Conservation (phyloP, 2,329 filamentous ascomycete species). For the Aaosphaeria arxii region DNA sequence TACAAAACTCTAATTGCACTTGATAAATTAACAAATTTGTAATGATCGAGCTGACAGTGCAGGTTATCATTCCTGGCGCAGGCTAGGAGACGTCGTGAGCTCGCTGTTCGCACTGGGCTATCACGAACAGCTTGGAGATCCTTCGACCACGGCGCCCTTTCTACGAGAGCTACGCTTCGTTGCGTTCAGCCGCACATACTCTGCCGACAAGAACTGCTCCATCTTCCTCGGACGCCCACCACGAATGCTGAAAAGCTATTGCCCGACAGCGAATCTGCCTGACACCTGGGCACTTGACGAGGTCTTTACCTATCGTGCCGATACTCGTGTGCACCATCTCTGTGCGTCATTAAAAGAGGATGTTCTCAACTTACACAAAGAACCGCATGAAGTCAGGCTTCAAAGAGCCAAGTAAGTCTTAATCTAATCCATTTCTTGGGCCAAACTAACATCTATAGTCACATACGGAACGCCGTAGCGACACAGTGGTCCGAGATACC, state of each 20-base stretch:
- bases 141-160: slow-evolving; percentile 7
- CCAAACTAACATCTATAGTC: neutral
- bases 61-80: slow-evolving; percentile 49
- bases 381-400: too few relatives aligned
- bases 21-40: too few relatives aligned
- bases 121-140: slow-evolving; percentile 30
- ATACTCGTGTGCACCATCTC: too few relatives aligned
- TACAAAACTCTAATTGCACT: too few relatives aligned
- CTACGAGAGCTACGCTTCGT: slow-evolving; percentile 40
- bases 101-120: slow-evolving; percentile 49
- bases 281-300: too few relatives aligned
- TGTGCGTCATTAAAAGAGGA: neutral
- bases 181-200: slow-evolving; percentile 44
- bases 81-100: slow-evolving; percentile 45
- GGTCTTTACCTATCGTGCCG: too few relatives aligned
- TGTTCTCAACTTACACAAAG: too few relatives aligned
- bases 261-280: neutral
- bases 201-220: slow-evolving; percentile 47
- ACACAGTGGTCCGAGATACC: neutral
- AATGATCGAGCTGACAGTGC: neutral
- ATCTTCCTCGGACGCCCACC: slow-evolving; percentile 52
- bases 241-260: neutral
- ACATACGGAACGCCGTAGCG: neutral
- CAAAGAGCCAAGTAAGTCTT: too few relatives aligned
- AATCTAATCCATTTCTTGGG: neutral